These are phyloP conservation scores for Aspergillus cejpii DNA, from an alignment of 2,329 filamentous ascomycete species.

Conservation along the genomic window DNA sequence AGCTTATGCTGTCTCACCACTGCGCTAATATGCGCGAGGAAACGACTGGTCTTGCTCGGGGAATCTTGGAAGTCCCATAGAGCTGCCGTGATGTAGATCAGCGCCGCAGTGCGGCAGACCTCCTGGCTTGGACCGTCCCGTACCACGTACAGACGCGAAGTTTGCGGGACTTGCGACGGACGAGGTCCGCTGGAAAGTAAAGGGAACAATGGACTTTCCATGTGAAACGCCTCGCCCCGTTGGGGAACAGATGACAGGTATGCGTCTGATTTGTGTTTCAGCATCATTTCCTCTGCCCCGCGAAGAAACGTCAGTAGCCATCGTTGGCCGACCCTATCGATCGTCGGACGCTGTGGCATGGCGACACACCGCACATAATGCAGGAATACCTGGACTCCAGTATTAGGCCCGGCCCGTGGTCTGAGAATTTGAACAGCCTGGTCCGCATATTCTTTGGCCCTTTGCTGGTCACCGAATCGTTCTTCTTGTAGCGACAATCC, in stretches of 20 bases:
- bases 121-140: conserved; percentile 29
- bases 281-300: conserved; percentile 31
- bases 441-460: conserved; percentile 25
- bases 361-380: conserved; percentile 33
- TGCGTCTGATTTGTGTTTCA: conserved; percentile 21
- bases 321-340: conserved; percentile 18
- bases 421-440: conserved; percentile 30
- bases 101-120: conserved; percentile 31
- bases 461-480: conserved; percentile 30
- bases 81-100: conserved; percentile 37
- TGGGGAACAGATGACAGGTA: conserved; percentile 27
- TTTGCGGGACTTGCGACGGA: conserved; percentile 33
- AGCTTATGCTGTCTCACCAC: conserved; percentile 28
- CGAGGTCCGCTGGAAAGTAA: conserved; percentile 39
- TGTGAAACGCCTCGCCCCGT: conserved; percentile 30
- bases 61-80: conserved; percentile 33
- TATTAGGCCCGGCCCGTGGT: conserved; percentile 22
- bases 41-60: conserved; percentile 28
- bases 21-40: conserved; percentile 24
- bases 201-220: conserved; percentile 34
- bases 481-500: conserved; percentile 37
- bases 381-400: conserved; percentile 25
- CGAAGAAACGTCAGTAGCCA: conserved; percentile 34
- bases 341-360: conserved; percentile 14
- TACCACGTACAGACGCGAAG: conserved; percentile 35